phyloP scores from a whole-genome alignment of 495 filamentous ascomycete species.

The Poronia punctata region DNA sequence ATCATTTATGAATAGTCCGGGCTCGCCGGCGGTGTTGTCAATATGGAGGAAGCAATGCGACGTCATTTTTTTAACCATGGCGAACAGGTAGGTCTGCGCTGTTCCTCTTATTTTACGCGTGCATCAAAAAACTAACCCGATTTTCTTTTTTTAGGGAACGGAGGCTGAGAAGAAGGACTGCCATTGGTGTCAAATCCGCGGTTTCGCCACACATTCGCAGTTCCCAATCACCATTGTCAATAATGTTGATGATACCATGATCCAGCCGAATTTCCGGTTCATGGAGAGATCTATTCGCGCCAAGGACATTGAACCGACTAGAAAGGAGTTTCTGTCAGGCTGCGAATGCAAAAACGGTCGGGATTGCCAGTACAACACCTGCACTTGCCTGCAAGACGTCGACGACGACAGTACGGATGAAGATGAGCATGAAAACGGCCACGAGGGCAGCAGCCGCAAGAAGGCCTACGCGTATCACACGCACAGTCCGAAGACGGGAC shows the following conservation, averaged over 20 bases:
- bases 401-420: conserved; percentile 29
- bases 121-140: neutral
- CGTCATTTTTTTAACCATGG: conserved; percentile 39
- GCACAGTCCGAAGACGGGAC: conserved; percentile 33
- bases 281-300: conserved; percentile 40
- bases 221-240: conserved; percentile 45
- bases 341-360: conserved; percentile 43
- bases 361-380: conserved; percentile 42
- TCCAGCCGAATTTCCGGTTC: conserved; percentile 48
- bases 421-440: conserved; percentile 4
- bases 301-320: conserved; percentile 38
- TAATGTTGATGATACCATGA: conserved; percentile 31
- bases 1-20: no score
- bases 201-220: conserved; percentile 31
- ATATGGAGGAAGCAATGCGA: conserved; percentile 32
- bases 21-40: no score
- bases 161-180: conserved; percentile 29
- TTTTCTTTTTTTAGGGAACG: conserved; percentile 7
- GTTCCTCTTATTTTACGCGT: neutral
- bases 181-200: conserved; percentile 46
- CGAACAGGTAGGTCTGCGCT: conserved; percentile 17
- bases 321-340: conserved; percentile 44
- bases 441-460: conserved; percentile 8
- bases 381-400: conserved; percentile 49
- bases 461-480: conserved; percentile 41